Evolutionary conservation across 2,329 filamentous ascomycete genomes (phyloP).

Genomic region (Diaporthe caulivora): DNA sequence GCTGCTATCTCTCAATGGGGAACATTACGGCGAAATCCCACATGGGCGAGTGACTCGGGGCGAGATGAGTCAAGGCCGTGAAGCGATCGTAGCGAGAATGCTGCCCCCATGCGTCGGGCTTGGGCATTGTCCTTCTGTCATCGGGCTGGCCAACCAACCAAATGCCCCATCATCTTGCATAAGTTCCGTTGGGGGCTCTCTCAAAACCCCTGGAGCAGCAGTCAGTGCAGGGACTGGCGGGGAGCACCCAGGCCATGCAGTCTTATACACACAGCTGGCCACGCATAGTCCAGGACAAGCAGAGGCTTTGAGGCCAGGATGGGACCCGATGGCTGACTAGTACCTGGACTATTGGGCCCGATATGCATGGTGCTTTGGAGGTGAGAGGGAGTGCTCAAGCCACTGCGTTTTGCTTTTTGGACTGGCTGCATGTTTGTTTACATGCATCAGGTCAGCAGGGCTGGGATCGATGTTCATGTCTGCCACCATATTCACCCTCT

Average conservation of each 20-base stretch:
- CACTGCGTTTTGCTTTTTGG: not conserved
- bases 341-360: constrained; percentile 7
- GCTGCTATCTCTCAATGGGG: not conserved
- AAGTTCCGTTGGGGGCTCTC: not conserved
- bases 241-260: not conserved
- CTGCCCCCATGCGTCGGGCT: not conserved
- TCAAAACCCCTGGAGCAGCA: not conserved
- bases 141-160: not conserved
- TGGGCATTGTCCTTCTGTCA: not conserved
- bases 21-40: not conserved
- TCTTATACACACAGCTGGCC: not conserved
- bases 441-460: not conserved
- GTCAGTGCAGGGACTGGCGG: not conserved
- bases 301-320: not conserved
- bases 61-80: not conserved
- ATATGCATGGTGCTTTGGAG: not conserved
- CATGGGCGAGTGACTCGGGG: not conserved
- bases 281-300: not conserved
- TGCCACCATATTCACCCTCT: not conserved
- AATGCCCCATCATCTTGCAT: not conserved
- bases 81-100: not conserved
- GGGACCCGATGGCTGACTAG: not conserved
- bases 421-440: constrained; percentile 4
- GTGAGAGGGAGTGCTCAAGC: not conserved
- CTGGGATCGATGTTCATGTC: not conserved